phyloP scores from a whole-genome alignment of 2,329 filamentous ascomycete species.

The Pseudopyrenochaeta lycopersici region DNA sequence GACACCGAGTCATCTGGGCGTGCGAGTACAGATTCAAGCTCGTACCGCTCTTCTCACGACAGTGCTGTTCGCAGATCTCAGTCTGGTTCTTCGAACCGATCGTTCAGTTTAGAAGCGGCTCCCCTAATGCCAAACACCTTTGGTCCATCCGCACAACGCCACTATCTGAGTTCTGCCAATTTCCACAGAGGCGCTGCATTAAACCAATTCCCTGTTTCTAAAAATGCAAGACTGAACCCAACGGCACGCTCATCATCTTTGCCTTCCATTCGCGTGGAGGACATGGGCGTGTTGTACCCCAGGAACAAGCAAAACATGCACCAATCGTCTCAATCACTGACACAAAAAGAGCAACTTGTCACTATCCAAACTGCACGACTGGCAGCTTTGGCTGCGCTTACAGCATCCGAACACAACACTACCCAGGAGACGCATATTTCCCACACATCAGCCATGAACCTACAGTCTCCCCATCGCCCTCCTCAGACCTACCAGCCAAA shows the following conservation, averaged over 20 bases:
- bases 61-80: slow-evolving; percentile 15
- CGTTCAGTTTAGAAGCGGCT: slow-evolving; percentile 8
- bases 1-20: slow-evolving; percentile 11
- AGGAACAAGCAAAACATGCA: neutral
- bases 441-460: neutral
- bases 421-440: neutral
- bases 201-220: slow-evolving; percentile 5
- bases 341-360: neutral
- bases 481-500: neutral
- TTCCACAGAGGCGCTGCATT: slow-evolving; percentile 9
- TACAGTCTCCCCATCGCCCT: neutral
- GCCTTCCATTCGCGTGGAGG: slow-evolving; percentile 1
- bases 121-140: slow-evolving; percentile 12
- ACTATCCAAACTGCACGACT: slow-evolving; percentile 1
- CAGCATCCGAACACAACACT: neutral
- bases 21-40: slow-evolving; percentile 20
- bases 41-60: slow-evolving; percentile 16
- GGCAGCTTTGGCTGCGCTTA: slow-evolving; percentile 9
- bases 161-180: slow-evolving; percentile 4
- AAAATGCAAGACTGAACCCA: neutral
- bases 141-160: neutral
- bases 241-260: neutral
- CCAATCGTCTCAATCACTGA: neutral
- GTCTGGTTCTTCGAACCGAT: slow-evolving; percentile 21
- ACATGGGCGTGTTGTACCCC: neutral